These are phyloP conservation scores for Thielaviopsis ethacetica DNA, from an alignment of 2,329 filamentous ascomycete genomes.

Conservation along the genomic window DNA sequence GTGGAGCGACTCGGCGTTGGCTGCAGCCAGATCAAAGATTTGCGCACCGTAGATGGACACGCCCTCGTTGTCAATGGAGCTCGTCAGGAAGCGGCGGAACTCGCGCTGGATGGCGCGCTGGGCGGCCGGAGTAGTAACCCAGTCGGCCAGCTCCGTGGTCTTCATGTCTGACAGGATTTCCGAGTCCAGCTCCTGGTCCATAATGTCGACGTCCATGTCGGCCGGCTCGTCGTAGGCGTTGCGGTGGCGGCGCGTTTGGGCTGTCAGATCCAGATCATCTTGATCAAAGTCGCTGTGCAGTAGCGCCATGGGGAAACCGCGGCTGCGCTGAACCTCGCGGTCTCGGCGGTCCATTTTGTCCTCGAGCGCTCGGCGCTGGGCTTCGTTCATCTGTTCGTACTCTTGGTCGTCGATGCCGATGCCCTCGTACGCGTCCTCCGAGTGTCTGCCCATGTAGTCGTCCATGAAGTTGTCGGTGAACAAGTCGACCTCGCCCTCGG, in stretches of 20 bases:
- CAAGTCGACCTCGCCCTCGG: constrained; percentile 65
- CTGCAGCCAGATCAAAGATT: constrained; percentile 86
- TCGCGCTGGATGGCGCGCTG: constrained; percentile 88
- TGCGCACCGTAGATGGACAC: constrained; percentile 89
- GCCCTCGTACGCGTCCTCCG: constrained; percentile 47
- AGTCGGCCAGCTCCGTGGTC: constrained; percentile 81
- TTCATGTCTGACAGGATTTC: constrained; percentile 89
- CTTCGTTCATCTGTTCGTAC: constrained; percentile 52
- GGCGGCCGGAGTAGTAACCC: constrained; percentile 80
- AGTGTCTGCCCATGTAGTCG: constrained; percentile 51
- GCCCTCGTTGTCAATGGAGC: constrained; percentile 80
- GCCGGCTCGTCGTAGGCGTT: constrained; percentile 90
- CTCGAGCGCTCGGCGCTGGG: constrained; percentile 52
- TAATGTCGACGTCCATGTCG: constrained; percentile 83
- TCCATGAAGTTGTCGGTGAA: constrained; percentile 59
- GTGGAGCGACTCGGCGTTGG: constrained; percentile 91
- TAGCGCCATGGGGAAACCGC: constrained; percentile 56
- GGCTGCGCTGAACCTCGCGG: constrained; percentile 48
- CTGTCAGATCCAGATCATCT: constrained; percentile 66
- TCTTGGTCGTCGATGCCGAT: constrained; percentile 69
- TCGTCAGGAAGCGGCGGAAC: constrained; percentile 93
- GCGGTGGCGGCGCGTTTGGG: constrained; percentile 68
- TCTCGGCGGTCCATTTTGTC: constrained; percentile 59
- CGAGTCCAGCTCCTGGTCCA: constrained; percentile 87
- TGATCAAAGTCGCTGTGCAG: constrained; percentile 73